Conservation (phyloP, 768 basidiomycete genomes). For the Kockovaella imperatae region DNA sequence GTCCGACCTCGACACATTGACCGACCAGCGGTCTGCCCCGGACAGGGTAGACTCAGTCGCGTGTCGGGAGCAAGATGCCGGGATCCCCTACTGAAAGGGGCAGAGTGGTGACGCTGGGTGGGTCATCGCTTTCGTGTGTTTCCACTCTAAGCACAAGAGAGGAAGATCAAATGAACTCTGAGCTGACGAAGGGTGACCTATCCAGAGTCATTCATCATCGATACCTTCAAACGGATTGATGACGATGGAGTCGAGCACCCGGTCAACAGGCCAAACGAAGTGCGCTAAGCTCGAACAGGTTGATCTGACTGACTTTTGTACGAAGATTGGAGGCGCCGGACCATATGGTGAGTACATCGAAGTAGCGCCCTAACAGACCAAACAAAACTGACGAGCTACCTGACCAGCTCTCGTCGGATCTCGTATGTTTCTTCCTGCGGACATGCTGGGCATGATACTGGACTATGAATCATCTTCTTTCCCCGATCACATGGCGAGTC, state of each 20-base stretch:
- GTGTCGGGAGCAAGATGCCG: too few relatives aligned
- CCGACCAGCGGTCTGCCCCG: too few relatives aligned
- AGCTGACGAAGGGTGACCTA: background rate
- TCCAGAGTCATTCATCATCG: slow-evolving; percentile 30
- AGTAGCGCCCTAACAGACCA: too few relatives aligned
- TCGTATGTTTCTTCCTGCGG: slow-evolving; percentile 25
- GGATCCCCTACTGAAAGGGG: too few relatives aligned
- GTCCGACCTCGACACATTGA: too few relatives aligned
- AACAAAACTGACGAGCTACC: background rate
- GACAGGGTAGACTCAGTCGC: too few relatives aligned
- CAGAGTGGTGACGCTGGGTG: background rate
- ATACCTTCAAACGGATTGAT: slow-evolving; percentile 26
- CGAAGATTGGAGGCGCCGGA: slow-evolving; percentile 29
- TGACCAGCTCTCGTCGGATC: slow-evolving; percentile 25
- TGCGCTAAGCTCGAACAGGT: background rate
- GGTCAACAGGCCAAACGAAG: slow-evolving; percentile 22
- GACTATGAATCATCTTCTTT: slow-evolving; percentile 19
- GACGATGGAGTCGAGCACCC: slow-evolving; percentile 19
- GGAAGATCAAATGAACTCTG: too few relatives aligned
- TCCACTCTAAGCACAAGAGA: too few relatives aligned
- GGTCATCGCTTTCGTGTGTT: too few relatives aligned
- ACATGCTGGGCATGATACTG: slow-evolving; percentile 24
- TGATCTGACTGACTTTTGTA: background rate
- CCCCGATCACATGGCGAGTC: slow-evolving; percentile 5
- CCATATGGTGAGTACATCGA: slow-evolving; percentile 17